These are phyloP conservation scores for Coniochaeta prunicola DNA, from an alignment of 2,329 filamentous ascomycete species.

Conservation along the genomic window DNA sequence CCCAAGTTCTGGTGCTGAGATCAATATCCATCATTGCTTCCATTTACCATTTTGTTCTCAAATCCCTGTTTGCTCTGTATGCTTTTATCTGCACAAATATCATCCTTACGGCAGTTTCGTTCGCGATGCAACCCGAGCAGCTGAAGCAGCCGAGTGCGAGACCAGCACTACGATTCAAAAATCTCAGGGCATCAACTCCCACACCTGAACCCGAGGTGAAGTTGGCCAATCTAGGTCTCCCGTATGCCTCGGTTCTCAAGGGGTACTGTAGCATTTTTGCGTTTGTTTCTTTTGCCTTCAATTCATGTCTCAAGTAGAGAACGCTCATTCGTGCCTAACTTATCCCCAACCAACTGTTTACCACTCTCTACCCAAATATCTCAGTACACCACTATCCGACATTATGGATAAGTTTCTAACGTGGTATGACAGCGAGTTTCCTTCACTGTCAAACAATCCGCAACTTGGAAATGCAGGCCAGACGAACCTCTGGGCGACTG, in stretches of 20 bases:
- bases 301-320: not conserved
- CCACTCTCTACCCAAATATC: slow-evolving; percentile 3
- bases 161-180: not conserved
- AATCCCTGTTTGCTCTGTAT: not conserved
- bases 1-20: not conserved
- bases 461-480: slow-evolving; percentile 42
- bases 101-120: not conserved
- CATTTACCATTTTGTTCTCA: not conserved
- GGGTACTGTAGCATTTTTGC: slow-evolving; percentile 13
- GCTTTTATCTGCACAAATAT: not conserved
- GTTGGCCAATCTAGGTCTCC: slow-evolving; percentile 5
- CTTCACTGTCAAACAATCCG: slow-evolving; percentile 55
- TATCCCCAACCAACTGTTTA: not conserved
- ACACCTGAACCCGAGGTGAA: not conserved
- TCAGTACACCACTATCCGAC: slow-evolving; percentile 13
- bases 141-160: not conserved
- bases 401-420: not conserved
- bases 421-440: slow-evolving; percentile 49
- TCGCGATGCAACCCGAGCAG: not conserved
- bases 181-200: not conserved
- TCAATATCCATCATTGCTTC: not conserved
- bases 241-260: slow-evolving; percentile 17
- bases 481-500: slow-evolving; percentile 47
- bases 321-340: not conserved
- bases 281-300: not conserved